Conservation (phyloP, 2,329 filamentous ascomycete genomes). For the Aspergillus carbonarius region DNA sequence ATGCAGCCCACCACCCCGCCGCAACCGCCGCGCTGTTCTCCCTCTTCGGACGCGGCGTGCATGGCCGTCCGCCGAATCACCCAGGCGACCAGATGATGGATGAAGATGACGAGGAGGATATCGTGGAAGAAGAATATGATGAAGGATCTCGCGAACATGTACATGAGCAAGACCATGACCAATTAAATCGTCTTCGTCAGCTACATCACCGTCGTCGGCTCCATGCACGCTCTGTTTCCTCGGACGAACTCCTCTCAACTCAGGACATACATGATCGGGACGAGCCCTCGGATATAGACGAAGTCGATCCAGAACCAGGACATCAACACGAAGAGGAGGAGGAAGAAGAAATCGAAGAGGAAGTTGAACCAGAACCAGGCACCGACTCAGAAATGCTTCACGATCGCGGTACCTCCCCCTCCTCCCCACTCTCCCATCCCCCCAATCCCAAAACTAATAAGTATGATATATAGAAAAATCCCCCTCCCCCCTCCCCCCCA, state of each 20-base stretch:
- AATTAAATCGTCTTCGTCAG: no score
- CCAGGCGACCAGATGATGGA: slow-evolving; percentile 6
- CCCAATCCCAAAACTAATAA: not conserved
- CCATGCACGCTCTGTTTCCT: not conserved
- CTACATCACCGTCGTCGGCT: no score
- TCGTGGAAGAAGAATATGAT: not conserved
- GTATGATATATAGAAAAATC: slow-evolving; percentile 29
- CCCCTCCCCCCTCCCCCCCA: slow-evolving; percentile 38
- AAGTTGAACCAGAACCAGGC: not conserved
- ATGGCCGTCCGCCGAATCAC: slow-evolving; percentile 6
- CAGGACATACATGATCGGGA: not conserved
- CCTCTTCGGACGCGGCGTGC: slow-evolving; percentile 17
- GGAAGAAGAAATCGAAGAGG: slow-evolving; percentile 20
- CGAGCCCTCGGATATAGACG: not conserved
- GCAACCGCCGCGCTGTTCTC: slow-evolving; percentile 24
- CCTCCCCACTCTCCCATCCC: not conserved
- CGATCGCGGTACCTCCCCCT: slow-evolving; percentile 30
- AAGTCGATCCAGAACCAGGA: not conserved
- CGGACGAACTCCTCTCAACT: not conserved
- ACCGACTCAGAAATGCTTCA: slow-evolving; percentile 29
- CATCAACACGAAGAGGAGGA: slow-evolving; percentile 12
- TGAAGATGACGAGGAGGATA: slow-evolving; percentile 2
- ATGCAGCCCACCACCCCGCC: slow-evolving; percentile 8
- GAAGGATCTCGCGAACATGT: not conserved
- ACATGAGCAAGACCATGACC: no score